Evolutionary conservation across 106 monocot species (phyloP).

Genomic region (Narthecium ossifragum): DNA sequence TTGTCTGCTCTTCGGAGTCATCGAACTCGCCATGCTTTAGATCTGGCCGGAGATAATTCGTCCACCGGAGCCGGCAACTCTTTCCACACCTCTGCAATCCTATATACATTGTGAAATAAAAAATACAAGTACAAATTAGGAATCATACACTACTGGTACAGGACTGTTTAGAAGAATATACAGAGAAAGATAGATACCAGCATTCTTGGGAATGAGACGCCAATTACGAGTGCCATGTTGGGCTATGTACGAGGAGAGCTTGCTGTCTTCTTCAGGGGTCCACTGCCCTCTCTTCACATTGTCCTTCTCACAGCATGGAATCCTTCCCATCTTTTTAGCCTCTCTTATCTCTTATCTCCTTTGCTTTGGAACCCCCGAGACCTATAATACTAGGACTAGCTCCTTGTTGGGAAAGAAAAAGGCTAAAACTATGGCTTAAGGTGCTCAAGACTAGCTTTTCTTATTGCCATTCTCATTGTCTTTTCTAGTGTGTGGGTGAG

Average conservation of each 20-base stretch:
- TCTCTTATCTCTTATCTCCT: neutral
- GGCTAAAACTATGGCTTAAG: too few relatives aligned
- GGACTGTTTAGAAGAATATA: neutral
- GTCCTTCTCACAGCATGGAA: constrained; percentile 97
- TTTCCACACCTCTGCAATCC: constrained; percentile 95
- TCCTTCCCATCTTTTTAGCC: constrained; percentile 59
- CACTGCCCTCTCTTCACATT: constrained; percentile 94
- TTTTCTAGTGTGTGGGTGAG: neutral
- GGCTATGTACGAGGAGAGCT: constrained; percentile 91
- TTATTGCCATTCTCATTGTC: neutral
- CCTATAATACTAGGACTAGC: too few relatives aligned
- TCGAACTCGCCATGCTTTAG: constrained; percentile 94
- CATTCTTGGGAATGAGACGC: constrained; percentile 96
- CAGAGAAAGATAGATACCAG: constrained; percentile 42
- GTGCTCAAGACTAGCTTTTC: too few relatives aligned
- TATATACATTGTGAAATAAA: constrained; percentile 11
- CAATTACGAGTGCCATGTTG: constrained; percentile 94
- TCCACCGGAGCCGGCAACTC: constrained; percentile 98
- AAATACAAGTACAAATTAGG: neutral
- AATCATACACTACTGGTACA: neutral
- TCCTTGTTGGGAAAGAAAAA: too few relatives aligned
- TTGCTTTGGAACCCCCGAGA: neutral
- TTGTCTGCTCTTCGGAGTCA: constrained; percentile 79
- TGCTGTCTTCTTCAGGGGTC: constrained; percentile 96
- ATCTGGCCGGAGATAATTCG: constrained; percentile 94